Conservation (phyloP, 1,284 basidiomycete species). For the Paramarasmius palmivorus region DNA sequence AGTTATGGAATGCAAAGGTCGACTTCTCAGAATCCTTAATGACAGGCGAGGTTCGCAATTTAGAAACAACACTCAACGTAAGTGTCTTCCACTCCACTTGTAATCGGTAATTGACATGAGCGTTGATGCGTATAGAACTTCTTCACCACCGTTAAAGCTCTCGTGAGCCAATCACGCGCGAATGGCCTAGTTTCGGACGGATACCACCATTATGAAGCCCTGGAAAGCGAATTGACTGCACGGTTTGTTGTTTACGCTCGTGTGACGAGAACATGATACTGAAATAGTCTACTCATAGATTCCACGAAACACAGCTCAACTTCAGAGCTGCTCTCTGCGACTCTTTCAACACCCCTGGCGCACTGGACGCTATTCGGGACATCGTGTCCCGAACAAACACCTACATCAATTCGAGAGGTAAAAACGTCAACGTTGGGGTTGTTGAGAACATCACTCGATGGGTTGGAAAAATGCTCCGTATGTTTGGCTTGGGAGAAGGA, state of each 20-base stretch:
- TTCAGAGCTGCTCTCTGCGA: conserved; percentile 95
- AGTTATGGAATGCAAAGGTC: conserved; percentile 90
- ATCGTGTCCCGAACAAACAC: conserved; percentile 89
- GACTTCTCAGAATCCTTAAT: conserved; percentile 93
- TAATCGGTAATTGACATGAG: conserved; percentile 11
- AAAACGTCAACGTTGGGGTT: conserved; percentile 67
- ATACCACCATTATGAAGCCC: conserved; percentile 61
- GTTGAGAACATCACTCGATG: conserved; percentile 80
- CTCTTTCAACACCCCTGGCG: conserved; percentile 94
- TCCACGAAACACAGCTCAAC: conserved; percentile 73
- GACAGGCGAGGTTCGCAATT: conserved; percentile 85
- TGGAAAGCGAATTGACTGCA: conserved; percentile 65
- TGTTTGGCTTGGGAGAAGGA: conserved; percentile 95
- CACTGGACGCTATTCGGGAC: conserved; percentile 78
- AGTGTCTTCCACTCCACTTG: conserved; percentile 26
- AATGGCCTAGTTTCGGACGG: conserved; percentile 54
- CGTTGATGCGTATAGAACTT: conserved; percentile 91
- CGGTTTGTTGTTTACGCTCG: conserved; percentile 43
- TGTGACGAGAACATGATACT: neutral
- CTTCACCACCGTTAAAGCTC: conserved; percentile 86
- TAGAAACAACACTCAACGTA: conserved; percentile 89
- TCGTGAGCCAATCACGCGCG: conserved; percentile 57
- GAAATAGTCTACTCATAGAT: conserved; percentile 39
- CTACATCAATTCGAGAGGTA: conserved; percentile 74
- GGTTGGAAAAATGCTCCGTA: conserved; percentile 88